Percentiles rank a stretch among this genome's conserved stretches.
These are phyloP conservation scores for Phaffia australis DNA, from an alignment of 768 basidiomycete genomes.

Conservation along the genomic window DNA sequence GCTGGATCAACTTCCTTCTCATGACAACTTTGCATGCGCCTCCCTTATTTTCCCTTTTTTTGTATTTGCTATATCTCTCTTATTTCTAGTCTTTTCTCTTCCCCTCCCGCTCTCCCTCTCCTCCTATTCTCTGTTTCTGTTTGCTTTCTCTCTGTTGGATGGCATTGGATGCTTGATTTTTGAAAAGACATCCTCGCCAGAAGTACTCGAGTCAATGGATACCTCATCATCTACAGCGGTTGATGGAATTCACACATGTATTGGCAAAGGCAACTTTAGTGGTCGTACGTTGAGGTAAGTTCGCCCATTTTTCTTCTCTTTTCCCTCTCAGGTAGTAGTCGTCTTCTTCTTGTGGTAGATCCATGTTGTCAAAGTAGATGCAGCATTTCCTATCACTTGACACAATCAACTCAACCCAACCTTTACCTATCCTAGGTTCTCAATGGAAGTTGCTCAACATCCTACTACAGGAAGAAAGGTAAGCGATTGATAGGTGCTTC, in stretches of 20 bases:
- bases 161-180: background rate
- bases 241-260: background rate
- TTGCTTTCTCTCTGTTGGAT: background rate
- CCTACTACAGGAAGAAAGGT: too few species aligned
- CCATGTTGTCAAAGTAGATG: too few species aligned
- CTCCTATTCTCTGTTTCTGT: background rate
- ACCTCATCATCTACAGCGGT: background rate
- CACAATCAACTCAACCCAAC: too few species aligned
- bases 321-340: too few species aligned
- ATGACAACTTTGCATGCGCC: background rate
- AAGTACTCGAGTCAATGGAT: background rate
- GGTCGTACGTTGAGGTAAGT: background rate
- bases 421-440: too few species aligned
- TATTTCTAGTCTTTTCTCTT: background rate
- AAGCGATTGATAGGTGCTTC: too few species aligned
- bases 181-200: background rate
- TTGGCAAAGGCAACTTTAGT: background rate
- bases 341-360: too few species aligned
- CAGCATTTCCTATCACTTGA: too few species aligned
- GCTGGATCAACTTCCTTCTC: background rate
- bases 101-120: background rate
- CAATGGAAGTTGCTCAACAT: too few species aligned
- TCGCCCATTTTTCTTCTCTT: too few species aligned
- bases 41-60: background rate
- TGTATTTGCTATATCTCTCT: background rate